Evolutionary conservation across 2,329 filamentous ascomycete species (phyloP).

Genomic region (Alternaria rosae): DNA sequence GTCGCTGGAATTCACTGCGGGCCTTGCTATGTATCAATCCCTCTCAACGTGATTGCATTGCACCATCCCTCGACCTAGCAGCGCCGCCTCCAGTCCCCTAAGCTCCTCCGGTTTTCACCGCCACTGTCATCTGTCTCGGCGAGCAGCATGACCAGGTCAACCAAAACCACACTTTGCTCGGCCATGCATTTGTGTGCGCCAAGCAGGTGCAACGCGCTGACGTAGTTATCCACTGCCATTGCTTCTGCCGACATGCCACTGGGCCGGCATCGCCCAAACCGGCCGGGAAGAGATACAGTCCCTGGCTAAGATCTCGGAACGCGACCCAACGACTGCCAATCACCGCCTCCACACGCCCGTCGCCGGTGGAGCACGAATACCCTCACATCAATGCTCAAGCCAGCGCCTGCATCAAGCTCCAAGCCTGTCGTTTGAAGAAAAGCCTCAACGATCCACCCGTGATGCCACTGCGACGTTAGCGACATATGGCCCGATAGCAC

Average conservation of each 20-base stretch:
- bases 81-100: background rate
- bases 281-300: slow-evolving; percentile 27
- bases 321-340: slow-evolving; percentile 23
- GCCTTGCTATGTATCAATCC: background rate
- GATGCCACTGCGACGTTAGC: slow-evolving; percentile 14
- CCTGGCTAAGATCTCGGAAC: slow-evolving; percentile 25
- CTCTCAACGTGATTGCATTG: slow-evolving; percentile 5
- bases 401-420: slow-evolving; percentile 22
- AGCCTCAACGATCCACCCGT: slow-evolving; percentile 28
- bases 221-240: slow-evolving; percentile 26
- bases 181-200: slow-evolving; percentile 6
- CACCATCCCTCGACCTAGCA: background rate
- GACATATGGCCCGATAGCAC: slow-evolving; percentile 20
- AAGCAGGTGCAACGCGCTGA: slow-evolving; percentile 32
- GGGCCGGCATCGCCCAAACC: slow-evolving; percentile 19
- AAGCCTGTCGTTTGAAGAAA: slow-evolving; percentile 32
- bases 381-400: slow-evolving; percentile 27
- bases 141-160: slow-evolving; percentile 15
- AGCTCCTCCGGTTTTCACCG: slow-evolving; percentile 18
- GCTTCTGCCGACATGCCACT: slow-evolving; percentile 7
- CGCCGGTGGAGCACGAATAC: slow-evolving; percentile 21
- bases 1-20: background rate
- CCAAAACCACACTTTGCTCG: slow-evolving; percentile 6
- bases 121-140: slow-evolving; percentile 18
- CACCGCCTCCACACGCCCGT: slow-evolving; percentile 17